A percentile compares a stretch with the other conserved stretches of the same genome.
Evolutionary conservation across 768 basidiomycete genomes (phyloP).

Genomic region (Obba rivulosa): DNA sequence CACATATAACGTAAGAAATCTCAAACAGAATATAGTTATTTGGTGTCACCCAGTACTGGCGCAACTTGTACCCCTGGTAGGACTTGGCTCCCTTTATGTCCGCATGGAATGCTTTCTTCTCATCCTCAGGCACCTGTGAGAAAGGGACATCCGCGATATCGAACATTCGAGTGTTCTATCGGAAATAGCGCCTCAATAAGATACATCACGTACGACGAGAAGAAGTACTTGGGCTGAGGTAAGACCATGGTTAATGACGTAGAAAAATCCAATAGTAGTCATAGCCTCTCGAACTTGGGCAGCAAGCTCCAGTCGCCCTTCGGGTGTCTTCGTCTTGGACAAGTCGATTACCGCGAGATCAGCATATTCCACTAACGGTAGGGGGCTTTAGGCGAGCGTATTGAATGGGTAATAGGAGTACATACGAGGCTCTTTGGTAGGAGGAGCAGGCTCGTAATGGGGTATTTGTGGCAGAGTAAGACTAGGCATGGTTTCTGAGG

Average conservation of each 20-base stretch:
- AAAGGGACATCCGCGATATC: too few relatives aligned
- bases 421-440: slow-evolving; percentile 19
- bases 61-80: slow-evolving; percentile 49
- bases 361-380: slow-evolving; percentile 29
- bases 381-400: neutral
- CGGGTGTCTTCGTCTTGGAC: slow-evolving; percentile 25
- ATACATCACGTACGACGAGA: slow-evolving; percentile 8
- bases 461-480: slow-evolving; percentile 12
- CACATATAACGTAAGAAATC: too few relatives aligned
- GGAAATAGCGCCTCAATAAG: slow-evolving; percentile 27
- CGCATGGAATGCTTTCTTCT: slow-evolving; percentile 22
- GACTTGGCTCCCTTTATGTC: slow-evolving; percentile 34
- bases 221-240: slow-evolving; percentile 32
- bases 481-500: slow-evolving; percentile 12
- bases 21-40: too few relatives aligned
- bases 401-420: neutral
- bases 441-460: slow-evolving; percentile 19
- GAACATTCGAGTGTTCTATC: slow-evolving; percentile 21
- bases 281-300: slow-evolving; percentile 27
- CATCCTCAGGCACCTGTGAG: too few relatives aligned
- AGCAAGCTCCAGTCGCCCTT: slow-evolving; percentile 27
- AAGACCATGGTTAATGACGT: slow-evolving; percentile 38
- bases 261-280: too few relatives aligned
- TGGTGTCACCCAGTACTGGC: slow-evolving; percentile 46
- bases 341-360: slow-evolving; percentile 30